phyloP scores from a whole-genome alignment of 139 green algal genomes.

The Nannochloris sp. region DNA sequence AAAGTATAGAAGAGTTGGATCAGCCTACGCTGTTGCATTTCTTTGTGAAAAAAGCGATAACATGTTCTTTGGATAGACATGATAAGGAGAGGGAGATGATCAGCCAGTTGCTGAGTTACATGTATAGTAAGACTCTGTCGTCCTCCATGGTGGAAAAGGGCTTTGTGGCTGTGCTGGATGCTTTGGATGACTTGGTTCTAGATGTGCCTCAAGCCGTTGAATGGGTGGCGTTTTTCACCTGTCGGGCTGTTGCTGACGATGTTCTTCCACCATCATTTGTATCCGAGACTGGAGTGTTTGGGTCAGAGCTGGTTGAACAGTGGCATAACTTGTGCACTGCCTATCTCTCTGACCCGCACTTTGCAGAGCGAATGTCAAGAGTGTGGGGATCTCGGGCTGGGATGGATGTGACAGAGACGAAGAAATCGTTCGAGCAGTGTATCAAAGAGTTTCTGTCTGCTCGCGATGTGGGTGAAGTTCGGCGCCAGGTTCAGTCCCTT shows the following conservation, averaged over 20 bases:
- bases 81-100: slow-evolving; percentile 89
- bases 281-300: not conserved
- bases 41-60: slow-evolving; percentile 84
- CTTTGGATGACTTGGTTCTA: slow-evolving; percentile 71
- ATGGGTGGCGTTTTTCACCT: slow-evolving; percentile 50
- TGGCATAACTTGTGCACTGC: slow-evolving; percentile 34
- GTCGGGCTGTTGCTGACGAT: slow-evolving; percentile 75
- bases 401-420: slow-evolving; percentile 43
- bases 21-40: slow-evolving; percentile 55
- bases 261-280: slow-evolving; percentile 61
- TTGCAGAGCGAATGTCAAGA: slow-evolving; percentile 58
- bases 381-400: slow-evolving; percentile 65
- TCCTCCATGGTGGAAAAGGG: slow-evolving; percentile 26
- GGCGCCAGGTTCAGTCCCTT: slow-evolving; percentile 50
- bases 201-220: slow-evolving; percentile 77
- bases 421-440: slow-evolving; percentile 46
- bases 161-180: slow-evolving; percentile 54
- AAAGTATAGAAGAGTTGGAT: slow-evolving; percentile 54
- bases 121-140: slow-evolving; percentile 66
- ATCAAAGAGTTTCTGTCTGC: slow-evolving; percentile 53
- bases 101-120: slow-evolving; percentile 59
- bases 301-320: not conserved
- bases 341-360: slow-evolving; percentile 60
- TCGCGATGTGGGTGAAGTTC: slow-evolving; percentile 48
- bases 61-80: slow-evolving; percentile 69